Percentiles rank a stretch among this genome's conserved stretches.
Evolutionary conservation across 305 asterid genomes (phyloP).

Genomic region (Solanum hybrid): DNA sequence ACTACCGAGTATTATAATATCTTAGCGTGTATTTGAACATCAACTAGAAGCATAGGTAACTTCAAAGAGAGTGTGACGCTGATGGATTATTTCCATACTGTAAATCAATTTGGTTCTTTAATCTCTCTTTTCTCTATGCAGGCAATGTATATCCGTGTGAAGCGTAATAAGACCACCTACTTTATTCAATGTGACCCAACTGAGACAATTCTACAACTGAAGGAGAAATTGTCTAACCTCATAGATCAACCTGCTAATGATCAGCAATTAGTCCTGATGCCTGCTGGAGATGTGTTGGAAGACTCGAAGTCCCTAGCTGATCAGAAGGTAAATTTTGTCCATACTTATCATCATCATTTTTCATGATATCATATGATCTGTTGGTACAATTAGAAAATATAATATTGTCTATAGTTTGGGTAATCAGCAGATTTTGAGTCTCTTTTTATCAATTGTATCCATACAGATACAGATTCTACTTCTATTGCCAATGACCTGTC

Average conservation of each 20-base stretch:
- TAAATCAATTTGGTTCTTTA: not conserved
- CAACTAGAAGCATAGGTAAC: not conserved
- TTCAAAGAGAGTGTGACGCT: not conserved
- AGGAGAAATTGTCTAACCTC: slow-evolving; percentile 81
- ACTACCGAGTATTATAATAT: not conserved
- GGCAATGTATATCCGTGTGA: slow-evolving; percentile 90
- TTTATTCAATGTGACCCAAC: slow-evolving; percentile 84
- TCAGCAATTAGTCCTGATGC: slow-evolving; percentile 61
- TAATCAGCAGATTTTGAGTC: not conserved
- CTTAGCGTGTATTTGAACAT: not conserved
- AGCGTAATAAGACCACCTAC: slow-evolving; percentile 76
- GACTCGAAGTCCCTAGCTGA: slow-evolving; percentile 82
- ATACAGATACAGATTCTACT: not conserved
- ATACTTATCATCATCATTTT: not conserved
- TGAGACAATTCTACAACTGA: slow-evolving; percentile 58
- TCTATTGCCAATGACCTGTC: not conserved
- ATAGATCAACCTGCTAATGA: slow-evolving; percentile 64
- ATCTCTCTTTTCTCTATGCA: slow-evolving; percentile 15
- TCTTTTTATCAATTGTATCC: not conserved
- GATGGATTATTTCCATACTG: not conserved
- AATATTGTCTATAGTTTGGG: not conserved
- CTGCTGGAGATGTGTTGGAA: slow-evolving; percentile 48
- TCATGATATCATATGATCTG: not conserved
- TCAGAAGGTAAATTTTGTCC: slow-evolving; percentile 49
- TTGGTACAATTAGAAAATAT: not conserved